Evolutionary conservation across 257 asterid genomes (phyloP).

Genomic region (Knoxia roxburghii): DNA sequence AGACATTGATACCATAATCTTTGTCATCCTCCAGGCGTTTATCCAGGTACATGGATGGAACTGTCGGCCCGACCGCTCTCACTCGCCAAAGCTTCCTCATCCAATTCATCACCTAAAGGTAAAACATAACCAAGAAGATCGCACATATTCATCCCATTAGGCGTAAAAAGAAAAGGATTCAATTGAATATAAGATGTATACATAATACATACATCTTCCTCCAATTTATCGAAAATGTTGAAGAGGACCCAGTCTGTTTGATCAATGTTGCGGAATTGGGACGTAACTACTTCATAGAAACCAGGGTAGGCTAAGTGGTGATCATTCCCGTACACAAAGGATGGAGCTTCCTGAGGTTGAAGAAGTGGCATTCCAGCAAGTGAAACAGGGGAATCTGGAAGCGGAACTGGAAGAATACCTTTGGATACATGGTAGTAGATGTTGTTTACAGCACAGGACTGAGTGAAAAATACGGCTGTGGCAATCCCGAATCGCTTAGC

Average conservation of each 20-base stretch:
- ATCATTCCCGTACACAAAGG: constrained; percentile 35
- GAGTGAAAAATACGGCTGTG: constrained; percentile 58
- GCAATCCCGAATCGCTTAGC: constrained; percentile 32
- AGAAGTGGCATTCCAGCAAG: constrained; percentile 50
- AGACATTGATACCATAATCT: constrained; percentile 53
- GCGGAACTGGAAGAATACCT: constrained; percentile 2
- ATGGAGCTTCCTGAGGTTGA: constrained; percentile 37
- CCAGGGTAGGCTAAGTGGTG: constrained; percentile 31
- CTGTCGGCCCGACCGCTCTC: constrained; percentile 25
- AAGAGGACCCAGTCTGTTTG: constrained; percentile 42
- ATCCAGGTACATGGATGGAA: constrained; percentile 55
- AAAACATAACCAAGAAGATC: neutral
- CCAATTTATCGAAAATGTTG: constrained; percentile 41
- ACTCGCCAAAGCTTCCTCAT: constrained; percentile 15
- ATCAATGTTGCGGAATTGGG: constrained; percentile 45
- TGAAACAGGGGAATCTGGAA: constrained; percentile 25
- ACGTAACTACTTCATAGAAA: constrained; percentile 41
- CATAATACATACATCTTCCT: constrained; percentile 37
- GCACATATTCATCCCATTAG: neutral
- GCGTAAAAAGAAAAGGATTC: neutral
- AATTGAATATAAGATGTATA: neutral
- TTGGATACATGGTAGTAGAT: neutral
- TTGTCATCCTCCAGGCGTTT: constrained; percentile 46
- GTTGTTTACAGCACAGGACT: constrained; percentile 35
- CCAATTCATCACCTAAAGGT: constrained; percentile 15